phyloP scores from a whole-genome alignment of 2,329 filamentous ascomycete species.

The Coniosporium tulheliwenetii region DNA sequence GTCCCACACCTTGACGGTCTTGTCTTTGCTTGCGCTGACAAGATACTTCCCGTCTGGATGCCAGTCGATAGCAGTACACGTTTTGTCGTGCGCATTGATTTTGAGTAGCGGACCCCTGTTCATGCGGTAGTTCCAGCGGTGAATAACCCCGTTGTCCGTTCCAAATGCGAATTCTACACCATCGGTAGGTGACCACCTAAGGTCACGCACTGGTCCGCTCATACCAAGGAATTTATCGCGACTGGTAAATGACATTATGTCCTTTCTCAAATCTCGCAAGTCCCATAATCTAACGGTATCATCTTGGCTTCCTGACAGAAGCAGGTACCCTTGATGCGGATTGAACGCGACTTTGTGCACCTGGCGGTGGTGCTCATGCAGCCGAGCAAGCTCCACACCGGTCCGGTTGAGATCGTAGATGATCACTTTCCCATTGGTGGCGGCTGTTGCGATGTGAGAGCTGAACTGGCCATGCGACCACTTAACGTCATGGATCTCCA shows the following conservation, averaged over 20 bases:
- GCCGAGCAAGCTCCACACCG: conserved; percentile 43
- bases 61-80: conserved; percentile 49
- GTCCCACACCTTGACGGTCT: conserved; percentile 49
- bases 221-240: conserved; percentile 39
- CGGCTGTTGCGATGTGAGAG: conserved; percentile 46
- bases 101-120: conserved; percentile 40
- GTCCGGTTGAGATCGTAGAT: conserved; percentile 48
- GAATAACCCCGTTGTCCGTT: conserved; percentile 47
- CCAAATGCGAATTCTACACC: conserved; percentile 47
- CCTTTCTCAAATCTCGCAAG: conserved; percentile 37
- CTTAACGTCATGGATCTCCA: conserved; percentile 50
- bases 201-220: conserved; percentile 45
- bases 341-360: conserved; percentile 52
- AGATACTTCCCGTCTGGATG: conserved; percentile 51
- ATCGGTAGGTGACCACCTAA: conserved; percentile 50
- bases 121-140: conserved; percentile 48
- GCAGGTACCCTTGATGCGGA: conserved; percentile 41
- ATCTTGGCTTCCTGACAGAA: conserved; percentile 51
- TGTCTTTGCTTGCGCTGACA: conserved; percentile 45
- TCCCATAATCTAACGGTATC: conserved; percentile 50
- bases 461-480: conserved; percentile 49
- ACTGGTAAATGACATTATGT: conserved; percentile 35
- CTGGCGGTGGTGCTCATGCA: conserved; percentile 50
- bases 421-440: conserved; percentile 48
- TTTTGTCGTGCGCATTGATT: conserved; percentile 44